A percentile compares a stretch with the other conserved stretches of the same genome.
Evolutionary conservation across 768 basidiomycete species (phyloP).

Genomic region (Lanmaoa rubissima): DNA sequence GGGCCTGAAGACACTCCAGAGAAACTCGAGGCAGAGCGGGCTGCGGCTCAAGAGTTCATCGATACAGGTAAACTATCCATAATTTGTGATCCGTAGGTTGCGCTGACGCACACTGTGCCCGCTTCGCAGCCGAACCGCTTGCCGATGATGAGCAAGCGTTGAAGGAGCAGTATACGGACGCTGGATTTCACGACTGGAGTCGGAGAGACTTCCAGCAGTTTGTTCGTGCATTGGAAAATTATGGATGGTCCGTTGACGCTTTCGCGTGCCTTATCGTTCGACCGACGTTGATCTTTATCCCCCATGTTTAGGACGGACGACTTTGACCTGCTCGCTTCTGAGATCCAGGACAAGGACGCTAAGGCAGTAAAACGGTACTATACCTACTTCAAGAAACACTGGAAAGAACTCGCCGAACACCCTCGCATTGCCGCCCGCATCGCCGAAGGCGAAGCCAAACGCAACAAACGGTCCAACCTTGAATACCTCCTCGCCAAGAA

Average conservation of each 20-base stretch:
- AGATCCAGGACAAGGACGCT: conserved; percentile 80
- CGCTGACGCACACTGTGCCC: neutral
- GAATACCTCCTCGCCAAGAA: conserved; percentile 79
- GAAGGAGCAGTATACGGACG: conserved; percentile 73
- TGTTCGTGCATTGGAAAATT: conserved; percentile 69
- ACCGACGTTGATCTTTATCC: neutral
- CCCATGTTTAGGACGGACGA: conserved; percentile 51
- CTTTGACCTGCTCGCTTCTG: conserved; percentile 67
- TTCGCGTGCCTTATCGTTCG: neutral
- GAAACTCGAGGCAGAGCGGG: conserved; percentile 76
- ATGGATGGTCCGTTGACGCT: conserved; percentile 65
- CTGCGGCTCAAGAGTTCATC: conserved; percentile 80
- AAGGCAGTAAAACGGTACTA: conserved; percentile 81
- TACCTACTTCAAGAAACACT: conserved; percentile 83
- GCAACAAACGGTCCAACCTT: conserved; percentile 80
- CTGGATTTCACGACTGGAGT: conserved; percentile 91
- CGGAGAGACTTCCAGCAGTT: conserved; percentile 93
- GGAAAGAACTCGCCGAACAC: conserved; percentile 71
- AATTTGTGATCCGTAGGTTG: neutral
- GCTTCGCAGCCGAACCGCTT: conserved; percentile 75
- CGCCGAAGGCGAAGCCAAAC: conserved; percentile 84
- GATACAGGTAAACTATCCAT: conserved; percentile 58
- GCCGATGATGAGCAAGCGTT: conserved; percentile 82
- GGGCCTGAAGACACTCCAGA: conserved; percentile 80
- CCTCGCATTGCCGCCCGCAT: conserved; percentile 83